Percentiles rank a stretch among this genome's conserved stretches.
Evolutionary conservation across 148 eudicot genomes (phyloP).

Genomic region (Fagopyrum homotropicum): DNA sequence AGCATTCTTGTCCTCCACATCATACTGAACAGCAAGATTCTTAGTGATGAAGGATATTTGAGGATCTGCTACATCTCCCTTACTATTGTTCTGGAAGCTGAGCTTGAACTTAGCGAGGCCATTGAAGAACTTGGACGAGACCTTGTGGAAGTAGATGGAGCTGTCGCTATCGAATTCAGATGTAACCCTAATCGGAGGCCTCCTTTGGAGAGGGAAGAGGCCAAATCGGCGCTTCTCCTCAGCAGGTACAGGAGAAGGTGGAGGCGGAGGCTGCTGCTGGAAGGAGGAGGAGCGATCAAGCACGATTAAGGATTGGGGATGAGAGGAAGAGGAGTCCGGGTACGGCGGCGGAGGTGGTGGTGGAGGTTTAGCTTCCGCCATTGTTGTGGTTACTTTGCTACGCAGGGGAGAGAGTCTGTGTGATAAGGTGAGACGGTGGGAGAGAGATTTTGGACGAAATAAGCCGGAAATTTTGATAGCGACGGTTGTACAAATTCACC

Average conservation of each 20-base stretch:
- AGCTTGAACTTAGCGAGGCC: slow-evolving; percentile 71
- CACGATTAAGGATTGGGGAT: slow-evolving; percentile 14
- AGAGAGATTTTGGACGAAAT: not conserved
- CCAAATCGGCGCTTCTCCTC: slow-evolving; percentile 16
- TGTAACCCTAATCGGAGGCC: slow-evolving; percentile 61
- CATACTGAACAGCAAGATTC: slow-evolving; percentile 53
- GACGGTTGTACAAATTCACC: too few relatives aligned
- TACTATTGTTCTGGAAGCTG: slow-evolving; percentile 48
- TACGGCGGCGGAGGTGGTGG: slow-evolving; percentile 19
- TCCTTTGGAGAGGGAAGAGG: slow-evolving; percentile 24
- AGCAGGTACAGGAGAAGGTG: slow-evolving; percentile 13
- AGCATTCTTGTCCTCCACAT: slow-evolving; percentile 62
- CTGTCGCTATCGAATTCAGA: slow-evolving; percentile 80
- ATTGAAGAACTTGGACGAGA: slow-evolving; percentile 64
- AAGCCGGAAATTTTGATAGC: not conserved
- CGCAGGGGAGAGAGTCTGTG: not conserved
- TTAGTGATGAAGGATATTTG: slow-evolving; percentile 52
- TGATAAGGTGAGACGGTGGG: slow-evolving; percentile 5
- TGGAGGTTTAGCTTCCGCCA: slow-evolving; percentile 15
- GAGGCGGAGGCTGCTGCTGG: slow-evolving; percentile 17
- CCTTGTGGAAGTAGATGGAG: slow-evolving; percentile 52
- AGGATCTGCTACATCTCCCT: slow-evolving; percentile 54
- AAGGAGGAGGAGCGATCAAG: slow-evolving; percentile 8
- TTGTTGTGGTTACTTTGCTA: slow-evolving; percentile 6
- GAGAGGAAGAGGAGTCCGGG: slow-evolving; percentile 19